phyloP scores from a whole-genome alignment of 495 filamentous ascomycete genomes.

The Trichocladium antarcticum region DNA sequence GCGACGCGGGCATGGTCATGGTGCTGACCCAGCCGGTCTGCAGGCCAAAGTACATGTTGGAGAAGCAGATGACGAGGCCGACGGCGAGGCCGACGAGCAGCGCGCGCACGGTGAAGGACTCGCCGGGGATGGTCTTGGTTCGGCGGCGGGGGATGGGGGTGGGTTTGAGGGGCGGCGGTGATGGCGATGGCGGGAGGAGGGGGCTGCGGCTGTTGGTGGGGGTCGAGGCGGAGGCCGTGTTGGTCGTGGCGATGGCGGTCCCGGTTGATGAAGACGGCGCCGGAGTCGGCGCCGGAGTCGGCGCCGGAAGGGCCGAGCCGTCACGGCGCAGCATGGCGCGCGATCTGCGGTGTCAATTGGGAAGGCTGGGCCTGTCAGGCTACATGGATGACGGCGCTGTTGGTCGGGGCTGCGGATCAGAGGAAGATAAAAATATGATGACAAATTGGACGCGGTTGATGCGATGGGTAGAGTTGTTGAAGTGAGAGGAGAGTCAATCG shows the following conservation, averaged over 20 bases:
- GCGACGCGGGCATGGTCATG: slow-evolving; percentile 75
- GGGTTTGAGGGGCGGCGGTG: neutral
- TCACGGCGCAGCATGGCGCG: neutral
- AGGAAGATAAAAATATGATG: neutral
- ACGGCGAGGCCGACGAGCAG: slow-evolving; percentile 71
- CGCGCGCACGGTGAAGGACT: slow-evolving; percentile 66
- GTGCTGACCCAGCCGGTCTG: slow-evolving; percentile 81
- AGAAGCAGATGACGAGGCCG: slow-evolving; percentile 83
- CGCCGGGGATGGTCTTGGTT: slow-evolving; percentile 2
- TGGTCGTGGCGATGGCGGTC: neutral
- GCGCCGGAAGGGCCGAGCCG: no score
- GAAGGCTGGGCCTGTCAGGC: neutral
- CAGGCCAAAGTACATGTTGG: slow-evolving; percentile 94
- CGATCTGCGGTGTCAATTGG: neutral
- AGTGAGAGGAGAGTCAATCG: no score
- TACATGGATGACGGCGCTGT: neutral
- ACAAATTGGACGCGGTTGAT: neutral
- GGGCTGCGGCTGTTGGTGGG: neutral
- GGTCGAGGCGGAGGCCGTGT: neutral
- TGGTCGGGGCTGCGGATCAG: neutral
- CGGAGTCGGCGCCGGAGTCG: no score
- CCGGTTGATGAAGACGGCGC: no score
- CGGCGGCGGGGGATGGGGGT: neutral
- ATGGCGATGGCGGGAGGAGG: neutral
- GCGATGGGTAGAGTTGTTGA: no score